Evolutionary conservation across 2,329 filamentous ascomycete genomes (phyloP), one percentile per base, ranked within the genome.

Genomic region (Dothideomycetes sp.): DNA sequence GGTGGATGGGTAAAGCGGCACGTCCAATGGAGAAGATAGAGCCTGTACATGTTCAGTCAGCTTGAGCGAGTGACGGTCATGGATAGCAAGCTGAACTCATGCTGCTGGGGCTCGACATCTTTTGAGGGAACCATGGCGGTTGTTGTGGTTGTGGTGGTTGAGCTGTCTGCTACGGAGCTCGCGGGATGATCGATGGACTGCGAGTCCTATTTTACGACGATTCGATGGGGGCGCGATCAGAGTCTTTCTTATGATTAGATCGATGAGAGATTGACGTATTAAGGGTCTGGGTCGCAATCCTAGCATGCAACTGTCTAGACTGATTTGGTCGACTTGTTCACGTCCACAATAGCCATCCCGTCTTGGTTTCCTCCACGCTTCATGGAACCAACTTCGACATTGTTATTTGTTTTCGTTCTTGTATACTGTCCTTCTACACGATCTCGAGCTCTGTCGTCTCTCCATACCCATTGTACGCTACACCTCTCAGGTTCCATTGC

Each of bases 1-100:
- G 35, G 39, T 27, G 19, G 36, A 29, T n/a, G n/a, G 27, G 16
- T 27, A 18, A 27, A 18, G 19, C 31, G 51, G n/a, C n/a, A 49
- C 63, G 73, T 70, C 70, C 74, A 53, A 85, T 69, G 47, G 80
- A 84, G 68, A 79, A 84, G 65, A 85, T 75, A 46, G 69, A 65
- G 70, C 73, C 79, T 69, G n/a, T 27, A 7, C 7, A 27, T 27
- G 12, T 7, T 27, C 12, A 27, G 22, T 27, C n/a, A n/a, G n/a
- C n/a, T n/a, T n/a, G n/a, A n/a, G n/a, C n/a, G n/a, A n/a, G n/a
- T n/a, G n/a, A n/a, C n/a, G n/a, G n/a, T n/a, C n/a, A n/a, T n/a
- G n/a, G n/a, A n/a, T n/a, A n/a, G n/a, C n/a, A n/a, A n/a, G n/a
- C n/a, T n/a, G n/a, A n/a, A n/a, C n/a, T n/a, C n/a, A n/a, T n/a